Base-by-base conservation (phyloP, 2,329 filamentous ascomycete species). In the Aureobasidium melanogenum region DNA sequence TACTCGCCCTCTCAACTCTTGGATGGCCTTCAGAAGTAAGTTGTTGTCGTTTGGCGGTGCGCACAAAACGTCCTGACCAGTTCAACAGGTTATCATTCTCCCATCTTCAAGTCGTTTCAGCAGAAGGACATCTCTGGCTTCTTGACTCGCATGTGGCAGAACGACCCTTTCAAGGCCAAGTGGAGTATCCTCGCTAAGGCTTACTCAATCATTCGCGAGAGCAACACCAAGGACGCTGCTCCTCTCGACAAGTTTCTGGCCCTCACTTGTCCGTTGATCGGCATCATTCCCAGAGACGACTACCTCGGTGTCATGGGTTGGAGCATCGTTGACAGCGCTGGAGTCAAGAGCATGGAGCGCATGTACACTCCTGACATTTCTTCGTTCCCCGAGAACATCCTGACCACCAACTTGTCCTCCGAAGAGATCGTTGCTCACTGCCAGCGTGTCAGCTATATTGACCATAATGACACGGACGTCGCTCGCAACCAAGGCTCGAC, bases 181-280 rank as follows among this genome's bases (percentile, higher is more conserved):
- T 83, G 80, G 80, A 74, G 74, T 51, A 71, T 84, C 63, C 69
- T 83, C 62, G 78, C 80, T 51, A 82, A 81, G 67, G 79, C 80
- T 19, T 84, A 82, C 74, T 83, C 81, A 34, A 75, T 77, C 63
- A 73, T 82, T 51, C 77, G 81, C 51, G 80, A 83, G 66, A 72
- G 77, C 47, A 68, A 79, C 57, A 78, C 80, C 66, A 77, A 78
- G 64, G 69, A 72, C 24, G 72, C 76, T 34, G 75, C 79, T 26
- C 73, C 77, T 47, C 72, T 84, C 39, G 74, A 79, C 51, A 68
- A 73, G 10, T 83, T 82, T 69, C 73, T 83, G 48, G 63, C 65
- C 17, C 65, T 79, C 62, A 75, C 74, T 50, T 77, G 76, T 62
- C 75, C 76, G 47, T 69, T 76, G 58, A 78, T 83, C 69, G 74